Conservation (phyloP, 2,329 filamentous ascomycete genomes). For the Stachybotrys echinatus region DNA sequence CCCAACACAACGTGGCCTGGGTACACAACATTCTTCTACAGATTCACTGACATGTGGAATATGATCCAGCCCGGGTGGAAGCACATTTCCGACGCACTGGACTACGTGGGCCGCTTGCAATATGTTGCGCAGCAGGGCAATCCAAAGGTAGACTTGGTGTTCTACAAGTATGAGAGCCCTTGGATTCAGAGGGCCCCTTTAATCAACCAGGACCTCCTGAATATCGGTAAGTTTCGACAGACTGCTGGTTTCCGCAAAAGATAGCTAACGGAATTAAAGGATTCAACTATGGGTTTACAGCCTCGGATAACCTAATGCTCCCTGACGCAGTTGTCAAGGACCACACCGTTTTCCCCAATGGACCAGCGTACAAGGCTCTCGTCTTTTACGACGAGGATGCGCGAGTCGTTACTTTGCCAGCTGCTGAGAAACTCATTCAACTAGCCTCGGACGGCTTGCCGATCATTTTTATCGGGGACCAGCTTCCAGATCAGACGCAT, state of each 20-base stretch:
- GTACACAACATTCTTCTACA: conserved; percentile 35
- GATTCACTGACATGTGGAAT: conserved; percentile 33
- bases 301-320: neutral
- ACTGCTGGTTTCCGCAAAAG: neutral
- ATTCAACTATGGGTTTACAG: neutral
- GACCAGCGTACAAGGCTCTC: neutral
- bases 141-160: neutral
- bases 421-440: neutral
- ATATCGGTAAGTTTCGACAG: neutral
- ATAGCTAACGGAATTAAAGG: conserved; percentile 11
- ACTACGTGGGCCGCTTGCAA: neutral
- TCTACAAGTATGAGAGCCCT: neutral
- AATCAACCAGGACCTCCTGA: neutral
- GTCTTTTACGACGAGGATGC: neutral
- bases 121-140: neutral
- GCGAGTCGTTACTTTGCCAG: neutral
- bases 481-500: neutral
- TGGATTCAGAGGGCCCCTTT: neutral
- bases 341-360: neutral
- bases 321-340: neutral
- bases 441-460: conserved; percentile 31
- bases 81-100: neutral
- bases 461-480: conserved; percentile 26
- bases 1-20: conserved; percentile 43
- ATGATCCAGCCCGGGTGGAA: conserved; percentile 13